These are phyloP conservation scores for Candida maltosa DNA, from an alignment of 805 yeast genomes.

Conservation along the genomic window DNA sequence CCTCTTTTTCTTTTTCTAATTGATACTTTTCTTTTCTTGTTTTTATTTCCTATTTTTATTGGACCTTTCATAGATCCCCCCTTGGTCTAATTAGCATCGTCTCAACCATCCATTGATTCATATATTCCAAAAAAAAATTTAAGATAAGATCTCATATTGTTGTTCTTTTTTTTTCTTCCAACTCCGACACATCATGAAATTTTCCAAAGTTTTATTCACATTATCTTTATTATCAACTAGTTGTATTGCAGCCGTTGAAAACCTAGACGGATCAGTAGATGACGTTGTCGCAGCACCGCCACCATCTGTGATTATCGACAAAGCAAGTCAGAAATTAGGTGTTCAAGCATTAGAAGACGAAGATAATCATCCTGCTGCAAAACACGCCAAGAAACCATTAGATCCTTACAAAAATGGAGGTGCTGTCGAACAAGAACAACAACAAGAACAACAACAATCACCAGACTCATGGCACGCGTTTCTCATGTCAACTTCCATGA, in stretches of 20 bases:
- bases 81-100: too few species aligned
- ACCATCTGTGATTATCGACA: background rate
- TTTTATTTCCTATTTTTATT: too few species aligned
- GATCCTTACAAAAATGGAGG: conserved; percentile 11
- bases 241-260: conserved; percentile 1
- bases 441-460: conserved; percentile 1
- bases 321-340: conserved; percentile 12
- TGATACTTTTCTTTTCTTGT: too few species aligned
- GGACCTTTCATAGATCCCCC: too few species aligned
- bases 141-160: background rate
- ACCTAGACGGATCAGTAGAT: conserved; percentile 1
- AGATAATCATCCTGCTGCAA: conserved; percentile 28
- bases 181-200: conserved; percentile 5
- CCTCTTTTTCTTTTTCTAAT: too few species aligned
- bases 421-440: background rate
- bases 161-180: background rate
- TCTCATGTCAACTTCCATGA: conserved; percentile 84
- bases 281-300: conserved; percentile 4
- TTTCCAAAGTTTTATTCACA: conserved; percentile 1
- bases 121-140: background rate
- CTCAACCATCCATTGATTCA: too few species aligned
- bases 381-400: conserved; percentile 17
- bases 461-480: conserved; percentile 52
- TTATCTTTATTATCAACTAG: conserved; percentile 3
- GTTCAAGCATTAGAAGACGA: conserved; percentile 19